Evolutionary conservation across 2,329 filamentous ascomycete species (phyloP), one percentile per base, ranked within the genome.

Genomic region (Pestalotiopsis fici): DNA sequence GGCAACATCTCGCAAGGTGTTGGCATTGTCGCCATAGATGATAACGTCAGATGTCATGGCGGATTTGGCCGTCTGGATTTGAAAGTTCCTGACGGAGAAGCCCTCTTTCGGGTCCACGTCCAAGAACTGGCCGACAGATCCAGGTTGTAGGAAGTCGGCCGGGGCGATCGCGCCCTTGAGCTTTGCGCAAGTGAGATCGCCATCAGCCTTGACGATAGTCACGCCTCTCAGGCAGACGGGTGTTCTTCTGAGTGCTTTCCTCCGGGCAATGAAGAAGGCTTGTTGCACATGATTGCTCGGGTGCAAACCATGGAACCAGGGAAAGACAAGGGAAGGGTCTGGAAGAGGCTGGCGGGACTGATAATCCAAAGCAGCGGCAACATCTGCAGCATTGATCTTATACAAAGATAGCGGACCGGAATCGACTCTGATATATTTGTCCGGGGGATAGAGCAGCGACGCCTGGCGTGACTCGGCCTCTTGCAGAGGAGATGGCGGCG

Each of bases 21-120:
- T 85, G 47, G 84, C 81, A 71, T 93, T 88, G 65, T 95, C 92
- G 13, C 94, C 94, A 76, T 99, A 99, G 1, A 99, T 88, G 54
- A 99, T 87, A 70, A 99, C 93, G 77, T 99, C 96, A 0, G 95
- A 98, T 9, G 96, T 88, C 71, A 92, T 89, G 65, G 95, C 95
- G 71, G 93, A 83, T 78, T 99, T 99, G 67, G 92, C 92, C 0
- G 93, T 88, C 79, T 99, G 96, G 50, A 98, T 98, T 74, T 98
- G 95, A 76, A 99, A 99, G 78, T 98, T 98, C 59, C 96, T 90
- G 56, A 98, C 95, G 4, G 94, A 97, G 77, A 98, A 98, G 9
- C 96, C 96, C 71, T 97, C 93, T 66, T 83, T 87, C 1, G 96
- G 96, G 75, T 99, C 96, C 54, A 91, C 87, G 56, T 97, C 93